Base-by-base conservation (phyloP, 1,284 basidiomycete genomes). In the Sanguinoderma infundibulare region DNA sequence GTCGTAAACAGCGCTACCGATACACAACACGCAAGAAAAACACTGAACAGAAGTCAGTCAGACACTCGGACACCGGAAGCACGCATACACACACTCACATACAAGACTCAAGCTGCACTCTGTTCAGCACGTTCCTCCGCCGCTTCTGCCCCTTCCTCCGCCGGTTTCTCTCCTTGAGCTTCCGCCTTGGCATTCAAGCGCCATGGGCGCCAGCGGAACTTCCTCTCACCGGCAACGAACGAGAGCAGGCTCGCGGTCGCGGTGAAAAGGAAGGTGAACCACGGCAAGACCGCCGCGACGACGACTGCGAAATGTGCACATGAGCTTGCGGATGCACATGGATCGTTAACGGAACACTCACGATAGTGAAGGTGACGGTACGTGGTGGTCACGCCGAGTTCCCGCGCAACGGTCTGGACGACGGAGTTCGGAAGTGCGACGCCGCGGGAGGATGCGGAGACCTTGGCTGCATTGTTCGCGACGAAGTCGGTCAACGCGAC, bases 401-500 rank as follows among this genome's bases (percentile, higher is more conserved):
- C 55, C 15, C 67, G 59, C 66, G 82, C 76, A 14, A 78, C 68
- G 20, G 63, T 61, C 64, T 81, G 71, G 36, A 89, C 73, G 4
- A 79, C 30, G 2, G 65, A 56, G 5, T 73, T 68, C 1, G 83
- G 78, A 10, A 89, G 59, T 32, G 72, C 66, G 1, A 75, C 30
- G 6, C 69, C 72, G 5, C 72, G 75, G 52, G 86, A 58, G 47
- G 73, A 78, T 5, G 83, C 86, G 20, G 70, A 70, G 57, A 88
- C 75, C 42, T 75, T 72, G 14, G 82, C 85, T 34, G 72, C 69
- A n/a, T 79, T 75, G 50, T 75, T 86, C 20, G 79, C 79, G 63
- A 83, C 83, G 71, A 82, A 83, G 67, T 78, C 69, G 44, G 83
- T 83, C 72, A 81, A 85, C 1, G 86, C 78, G 22, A 87, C 76